Conservation (phyloP, 2,329 filamentous ascomycete species). For the Aurifilum marmelostoma region DNA sequence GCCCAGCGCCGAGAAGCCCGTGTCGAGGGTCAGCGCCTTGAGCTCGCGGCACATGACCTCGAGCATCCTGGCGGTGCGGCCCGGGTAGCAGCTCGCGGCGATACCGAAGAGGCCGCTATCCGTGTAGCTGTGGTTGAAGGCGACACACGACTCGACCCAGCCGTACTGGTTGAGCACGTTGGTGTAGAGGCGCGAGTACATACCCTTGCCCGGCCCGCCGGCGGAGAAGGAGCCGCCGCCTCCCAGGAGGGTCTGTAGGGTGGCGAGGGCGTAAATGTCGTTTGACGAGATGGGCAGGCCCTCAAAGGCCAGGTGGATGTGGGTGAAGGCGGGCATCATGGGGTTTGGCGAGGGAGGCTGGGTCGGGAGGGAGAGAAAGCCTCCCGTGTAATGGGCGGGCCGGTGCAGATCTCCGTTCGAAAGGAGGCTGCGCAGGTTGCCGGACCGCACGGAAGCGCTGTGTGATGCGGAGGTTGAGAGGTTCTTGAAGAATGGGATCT, state of each 20-base stretch:
- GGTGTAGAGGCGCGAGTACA: constrained; percentile 97
- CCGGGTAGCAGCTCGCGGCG: constrained; percentile 80
- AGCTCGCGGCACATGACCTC: constrained; percentile 95
- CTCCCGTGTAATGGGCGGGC: constrained; percentile 87
- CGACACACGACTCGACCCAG: constrained; percentile 94
- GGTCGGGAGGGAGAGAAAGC: constrained; percentile 82
- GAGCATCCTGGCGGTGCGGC: constrained; percentile 79
- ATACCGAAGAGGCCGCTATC: constrained; percentile 97
- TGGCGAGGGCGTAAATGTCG: constrained; percentile 95
- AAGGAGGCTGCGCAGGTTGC: constrained; percentile 47
- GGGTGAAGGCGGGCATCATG: constrained; percentile 77
- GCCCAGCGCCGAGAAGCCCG: constrained; percentile 73
- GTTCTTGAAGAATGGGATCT: constrained; percentile 81
- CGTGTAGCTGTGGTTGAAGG: constrained; percentile 97
- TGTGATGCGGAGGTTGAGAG: constrained; percentile 74
- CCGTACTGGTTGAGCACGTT: constrained; percentile 97
- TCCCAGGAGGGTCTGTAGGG: constrained; percentile 91
- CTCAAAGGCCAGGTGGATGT: constrained; percentile 96
- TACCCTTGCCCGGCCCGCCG: constrained; percentile 95
- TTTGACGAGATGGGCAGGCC: constrained; percentile 86
- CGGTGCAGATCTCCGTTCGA: constrained; percentile 59
- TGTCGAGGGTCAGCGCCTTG: constrained; percentile 73
- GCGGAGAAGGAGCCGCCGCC: constrained; percentile 96
- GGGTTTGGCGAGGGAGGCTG: constrained; percentile 80
- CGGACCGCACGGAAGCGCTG: constrained; percentile 58